Evolutionary conservation across 352 stramenopile species (phyloP), one percentile per base, ranked within the genome.

Genomic region (Pythium rishiriense): DNA sequence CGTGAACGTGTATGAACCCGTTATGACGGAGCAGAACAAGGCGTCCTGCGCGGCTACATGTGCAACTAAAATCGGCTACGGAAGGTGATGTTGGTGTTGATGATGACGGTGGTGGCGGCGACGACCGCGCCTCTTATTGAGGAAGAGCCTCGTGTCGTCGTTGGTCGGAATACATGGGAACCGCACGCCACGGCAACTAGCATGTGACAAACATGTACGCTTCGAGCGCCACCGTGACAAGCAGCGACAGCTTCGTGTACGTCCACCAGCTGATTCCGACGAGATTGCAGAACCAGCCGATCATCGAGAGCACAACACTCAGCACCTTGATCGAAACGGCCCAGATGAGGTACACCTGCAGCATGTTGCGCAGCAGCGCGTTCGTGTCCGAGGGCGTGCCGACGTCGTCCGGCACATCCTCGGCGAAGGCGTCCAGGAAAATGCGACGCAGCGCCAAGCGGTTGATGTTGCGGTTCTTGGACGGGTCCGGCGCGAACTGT

Each of bases 181-280:
- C 14, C n/a, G 37, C 14, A 43, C 37, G 2, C 14, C 37, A 12
- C 33, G 7, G 33, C 9, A 14, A 9, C 3, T 85, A 92, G 66
- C 83, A 92, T 47, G 83, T 90, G 73, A 90, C 83, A 68, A 84
- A 92, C 83, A 92, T 90, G 74, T 88, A 69, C 41, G 65, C 71
- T 67, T 92, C 83, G 24, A 85, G 71, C 26, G 59, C 81, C 26
- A 90, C 26, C 9, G 73, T 74, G 45, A 78, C 64, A 45, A 87
- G 47, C 49, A 88, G 55, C 49, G 71, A 75, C 31, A 90, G 75
- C 59, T 87, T 59, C 51, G 74, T 66, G 73, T 86, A 87, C 50
- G 78, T 90, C 72, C 69, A 80, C 61, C 76, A 85, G 62, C 76
- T 85, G 48, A 92, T 87, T 68, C 78, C 73, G 26, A 90, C 45